phyloP scores from a whole-genome alignment of 176 grass and related monocot genomes.

The Aegilops umbellulata region DNA sequence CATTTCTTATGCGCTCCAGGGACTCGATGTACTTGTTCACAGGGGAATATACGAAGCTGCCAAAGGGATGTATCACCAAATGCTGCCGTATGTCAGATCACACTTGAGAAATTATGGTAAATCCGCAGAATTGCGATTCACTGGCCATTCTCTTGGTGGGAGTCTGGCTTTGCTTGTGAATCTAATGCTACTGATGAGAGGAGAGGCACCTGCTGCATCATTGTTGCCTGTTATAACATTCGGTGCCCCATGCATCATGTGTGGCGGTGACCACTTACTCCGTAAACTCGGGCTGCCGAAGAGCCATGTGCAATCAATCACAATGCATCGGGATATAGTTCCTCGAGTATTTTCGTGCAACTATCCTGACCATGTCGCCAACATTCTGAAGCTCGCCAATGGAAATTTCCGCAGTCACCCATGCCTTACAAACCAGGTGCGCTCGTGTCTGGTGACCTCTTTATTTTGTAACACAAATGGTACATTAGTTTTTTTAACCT shows the following conservation, averaged over 20 bases:
- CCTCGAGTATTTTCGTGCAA: conserved; percentile 91
- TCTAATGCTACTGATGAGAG: conserved; percentile 78
- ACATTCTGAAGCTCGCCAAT: conserved; percentile 85
- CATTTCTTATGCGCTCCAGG: conserved; percentile 34
- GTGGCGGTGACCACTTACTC: conserved; percentile 82
- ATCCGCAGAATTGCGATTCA: conserved; percentile 59
- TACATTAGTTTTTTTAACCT: neutral
- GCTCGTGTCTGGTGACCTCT: neutral
- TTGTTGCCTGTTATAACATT: conserved; percentile 85
- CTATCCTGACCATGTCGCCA: conserved; percentile 81
- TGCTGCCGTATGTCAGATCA: conserved; percentile 73
- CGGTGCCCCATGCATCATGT: conserved; percentile 92
- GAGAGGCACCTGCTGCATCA: conserved; percentile 43
- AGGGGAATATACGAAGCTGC: conserved; percentile 95
- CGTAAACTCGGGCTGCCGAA: conserved; percentile 56
- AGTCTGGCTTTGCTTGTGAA: conserved; percentile 82
- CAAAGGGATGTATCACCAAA: conserved; percentile 89
- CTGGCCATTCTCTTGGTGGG: conserved; percentile 92
- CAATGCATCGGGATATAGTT: conserved; percentile 94
- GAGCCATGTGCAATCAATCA: conserved; percentile 70
- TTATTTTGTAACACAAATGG: neutral
- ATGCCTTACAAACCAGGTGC: conserved; percentile 82
- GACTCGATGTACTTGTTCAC: conserved; percentile 75
- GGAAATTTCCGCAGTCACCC: conserved; percentile 80
- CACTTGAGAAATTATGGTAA: conserved; percentile 45